phyloP scores from a whole-genome alignment of 768 basidiomycete species.

The Lentinula aciculospora region DNA sequence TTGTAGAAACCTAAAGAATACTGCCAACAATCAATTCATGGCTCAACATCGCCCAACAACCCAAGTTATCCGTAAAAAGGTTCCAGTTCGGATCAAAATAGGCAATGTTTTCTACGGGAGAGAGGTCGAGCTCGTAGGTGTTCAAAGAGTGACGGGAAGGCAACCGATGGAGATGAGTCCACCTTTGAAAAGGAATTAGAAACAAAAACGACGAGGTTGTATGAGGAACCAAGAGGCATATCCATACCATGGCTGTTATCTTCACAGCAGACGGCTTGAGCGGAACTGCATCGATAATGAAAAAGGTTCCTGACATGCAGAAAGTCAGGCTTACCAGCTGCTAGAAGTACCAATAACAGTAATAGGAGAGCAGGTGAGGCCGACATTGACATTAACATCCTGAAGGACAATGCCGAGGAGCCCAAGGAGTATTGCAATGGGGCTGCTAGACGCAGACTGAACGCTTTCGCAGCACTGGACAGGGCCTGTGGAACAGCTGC shows the following conservation, averaged over 20 bases:
- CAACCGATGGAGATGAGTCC: neutral
- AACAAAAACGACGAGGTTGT: neutral
- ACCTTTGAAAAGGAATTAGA: neutral
- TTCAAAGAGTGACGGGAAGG: neutral
- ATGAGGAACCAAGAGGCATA: neutral
- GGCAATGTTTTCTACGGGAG: no score
- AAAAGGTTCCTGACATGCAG: neutral
- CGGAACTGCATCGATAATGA: neutral
- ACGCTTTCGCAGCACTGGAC: conserved; percentile 26
- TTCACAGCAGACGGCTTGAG: neutral
- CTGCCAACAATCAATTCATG: no score
- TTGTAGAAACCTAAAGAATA: no score
- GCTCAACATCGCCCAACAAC: no score
- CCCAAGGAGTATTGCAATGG: conserved; percentile 9
- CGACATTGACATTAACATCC: conserved; percentile 15
- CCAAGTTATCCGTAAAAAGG: no score
- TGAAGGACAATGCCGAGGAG: conserved; percentile 44
- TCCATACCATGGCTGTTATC: neutral
- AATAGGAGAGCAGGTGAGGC: conserved; percentile 1
- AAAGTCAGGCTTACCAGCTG: neutral
- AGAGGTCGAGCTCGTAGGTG: neutral
- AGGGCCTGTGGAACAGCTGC: conserved; percentile 18
- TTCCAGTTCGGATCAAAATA: no score
- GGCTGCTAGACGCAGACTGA: conserved; percentile 9
- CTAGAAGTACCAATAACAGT: conserved; percentile 3